A percentile compares a stretch with the other conserved stretches of the same genome.
Evolutionary conservation across 768 basidiomycete species (phyloP).

Genomic region (Leccinum subgranulosum): DNA sequence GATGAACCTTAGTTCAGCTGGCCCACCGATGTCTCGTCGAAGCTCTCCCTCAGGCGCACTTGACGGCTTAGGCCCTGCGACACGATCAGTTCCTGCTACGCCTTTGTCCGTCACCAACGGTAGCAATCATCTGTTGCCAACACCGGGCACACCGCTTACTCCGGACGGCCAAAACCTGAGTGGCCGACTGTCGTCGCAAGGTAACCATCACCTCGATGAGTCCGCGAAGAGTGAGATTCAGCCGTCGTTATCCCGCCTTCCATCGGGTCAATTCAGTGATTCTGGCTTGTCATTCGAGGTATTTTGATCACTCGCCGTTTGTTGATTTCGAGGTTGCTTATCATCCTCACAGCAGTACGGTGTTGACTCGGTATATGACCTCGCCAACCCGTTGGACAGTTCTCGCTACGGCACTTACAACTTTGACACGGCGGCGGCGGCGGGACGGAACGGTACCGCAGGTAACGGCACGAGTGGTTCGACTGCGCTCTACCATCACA

Average conservation of each 20-base stretch:
- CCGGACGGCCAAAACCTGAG: slow-evolving; percentile 58
- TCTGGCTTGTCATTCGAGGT: slow-evolving; percentile 58
- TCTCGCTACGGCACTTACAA: slow-evolving; percentile 57
- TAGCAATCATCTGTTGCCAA: slow-evolving; percentile 54
- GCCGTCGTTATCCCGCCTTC: slow-evolving; percentile 68
- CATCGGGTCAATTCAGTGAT: slow-evolving; percentile 56
- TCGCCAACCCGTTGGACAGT: slow-evolving; percentile 49
- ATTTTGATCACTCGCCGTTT: slow-evolving; percentile 15
- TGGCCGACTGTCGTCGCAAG: slow-evolving; percentile 57
- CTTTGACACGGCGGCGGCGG: slow-evolving; percentile 43
- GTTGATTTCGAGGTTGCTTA: slow-evolving; percentile 6
- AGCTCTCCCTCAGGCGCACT: slow-evolving; percentile 68
- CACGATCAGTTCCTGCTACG: slow-evolving; percentile 83
- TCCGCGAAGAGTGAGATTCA: slow-evolving; percentile 55
- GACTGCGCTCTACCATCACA: slow-evolving; percentile 75
- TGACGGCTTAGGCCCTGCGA: slow-evolving; percentile 56
- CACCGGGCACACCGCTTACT: slow-evolving; percentile 60
- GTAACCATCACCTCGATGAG: slow-evolving; percentile 46
- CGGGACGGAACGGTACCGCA: slow-evolving; percentile 35
- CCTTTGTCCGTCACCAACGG: slow-evolving; percentile 57
- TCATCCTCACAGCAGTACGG: slow-evolving; percentile 45
- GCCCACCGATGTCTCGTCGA: slow-evolving; percentile 58
- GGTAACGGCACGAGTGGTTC: slow-evolving; percentile 52
- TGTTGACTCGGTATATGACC: slow-evolving; percentile 49
- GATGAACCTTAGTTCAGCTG: slow-evolving; percentile 30